A percentile compares a stretch with the other conserved stretches of the same genome.
phyloP scores from a whole-genome alignment of 176 grass and related monocot genomes.

The Rhynchospora pubera region DNA sequence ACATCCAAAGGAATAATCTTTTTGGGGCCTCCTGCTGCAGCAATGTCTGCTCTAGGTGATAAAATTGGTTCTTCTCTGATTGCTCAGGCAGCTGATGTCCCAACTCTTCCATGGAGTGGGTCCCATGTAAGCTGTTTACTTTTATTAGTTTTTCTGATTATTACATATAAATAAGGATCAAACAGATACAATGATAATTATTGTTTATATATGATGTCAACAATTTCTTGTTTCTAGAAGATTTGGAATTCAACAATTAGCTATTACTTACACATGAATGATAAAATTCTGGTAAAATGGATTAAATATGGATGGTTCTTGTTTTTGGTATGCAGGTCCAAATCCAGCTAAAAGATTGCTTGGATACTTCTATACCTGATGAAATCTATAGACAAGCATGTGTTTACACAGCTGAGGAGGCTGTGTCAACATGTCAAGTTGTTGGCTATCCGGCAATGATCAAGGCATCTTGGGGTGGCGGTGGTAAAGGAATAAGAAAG shows the following conservation, averaged over 20 bases:
- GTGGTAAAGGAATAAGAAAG: slow-evolving; percentile 99
- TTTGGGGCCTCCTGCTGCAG: slow-evolving; percentile 79
- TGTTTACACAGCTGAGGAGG: slow-evolving; percentile 90
- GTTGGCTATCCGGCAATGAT: slow-evolving; percentile 99
- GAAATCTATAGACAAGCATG: slow-evolving; percentile 88
- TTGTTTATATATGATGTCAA: slow-evolving; percentile 8
- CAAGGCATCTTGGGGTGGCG: slow-evolving; percentile 98
- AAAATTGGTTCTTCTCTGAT: slow-evolving; percentile 99
- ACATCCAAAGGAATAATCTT: slow-evolving; percentile 80
- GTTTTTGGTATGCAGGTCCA: slow-evolving; percentile 45
- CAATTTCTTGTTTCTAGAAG: slow-evolving; percentile 8
- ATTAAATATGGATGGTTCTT: not conserved
- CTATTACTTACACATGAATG: not conserved
- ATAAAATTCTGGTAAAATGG: not conserved
- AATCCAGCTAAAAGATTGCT: slow-evolving; percentile 58
- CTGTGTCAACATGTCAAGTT: slow-evolving; percentile 82
- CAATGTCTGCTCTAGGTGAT: slow-evolving; percentile 89
- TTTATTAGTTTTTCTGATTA: slow-evolving; percentile 20
- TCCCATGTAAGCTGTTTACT: slow-evolving; percentile 61
- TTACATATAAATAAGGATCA: not conserved
- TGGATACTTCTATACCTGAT: slow-evolving; percentile 58
- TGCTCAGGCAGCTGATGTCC: slow-evolving; percentile 94
- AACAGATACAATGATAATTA: not conserved
- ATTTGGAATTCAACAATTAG: not conserved
- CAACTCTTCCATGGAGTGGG: slow-evolving; percentile 97